phyloP scores from a whole-genome alignment of 768 basidiomycete species.

The Stropharia rugosoannulata region DNA sequence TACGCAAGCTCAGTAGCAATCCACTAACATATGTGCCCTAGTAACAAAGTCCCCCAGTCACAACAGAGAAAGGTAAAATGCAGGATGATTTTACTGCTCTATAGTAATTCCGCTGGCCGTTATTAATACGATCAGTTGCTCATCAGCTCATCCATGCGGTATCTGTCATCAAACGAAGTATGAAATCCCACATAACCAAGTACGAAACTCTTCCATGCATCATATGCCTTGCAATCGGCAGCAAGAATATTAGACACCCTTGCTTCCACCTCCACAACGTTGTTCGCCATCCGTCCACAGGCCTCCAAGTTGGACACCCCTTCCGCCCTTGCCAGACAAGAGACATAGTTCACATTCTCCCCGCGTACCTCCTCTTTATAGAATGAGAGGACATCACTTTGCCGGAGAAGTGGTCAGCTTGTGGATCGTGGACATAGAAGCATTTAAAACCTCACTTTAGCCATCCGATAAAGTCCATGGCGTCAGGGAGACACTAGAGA shows the following conservation, averaged over 20 bases:
- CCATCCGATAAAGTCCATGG: slow-evolving; percentile 29
- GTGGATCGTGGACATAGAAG: too few relatives aligned
- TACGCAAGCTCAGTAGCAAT: too few relatives aligned
- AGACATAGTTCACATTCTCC: slow-evolving; percentile 34
- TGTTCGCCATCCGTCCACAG: slow-evolving; percentile 21
- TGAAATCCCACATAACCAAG: slow-evolving; percentile 27
- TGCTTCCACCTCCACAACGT: slow-evolving; percentile 22
- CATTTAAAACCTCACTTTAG: slow-evolving; percentile 38
- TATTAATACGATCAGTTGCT: too few relatives aligned
- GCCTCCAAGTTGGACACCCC: slow-evolving; percentile 25
- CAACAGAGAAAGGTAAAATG: too few relatives aligned
- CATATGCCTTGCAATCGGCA: slow-evolving; percentile 7
- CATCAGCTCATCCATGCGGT: slow-evolving; percentile 20
- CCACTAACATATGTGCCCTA: too few relatives aligned
- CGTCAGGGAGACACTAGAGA: slow-evolving; percentile 35
- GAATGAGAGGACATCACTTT: slow-evolving; percentile 40
- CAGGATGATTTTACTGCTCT: too few relatives aligned
- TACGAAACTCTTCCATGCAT: slow-evolving; percentile 22
- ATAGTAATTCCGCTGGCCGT: too few relatives aligned
- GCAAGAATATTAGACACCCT: slow-evolving; percentile 23
- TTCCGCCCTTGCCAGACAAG: slow-evolving; percentile 24
- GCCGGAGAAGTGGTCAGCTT: neutral
- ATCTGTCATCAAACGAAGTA: slow-evolving; percentile 20
- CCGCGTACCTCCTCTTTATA: slow-evolving; percentile 38
- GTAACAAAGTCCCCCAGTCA: too few relatives aligned